These are phyloP conservation scores for Pseudotsuga menziesii DNA, from an alignment of 75 land plant species.

Conservation along the genomic window DNA sequence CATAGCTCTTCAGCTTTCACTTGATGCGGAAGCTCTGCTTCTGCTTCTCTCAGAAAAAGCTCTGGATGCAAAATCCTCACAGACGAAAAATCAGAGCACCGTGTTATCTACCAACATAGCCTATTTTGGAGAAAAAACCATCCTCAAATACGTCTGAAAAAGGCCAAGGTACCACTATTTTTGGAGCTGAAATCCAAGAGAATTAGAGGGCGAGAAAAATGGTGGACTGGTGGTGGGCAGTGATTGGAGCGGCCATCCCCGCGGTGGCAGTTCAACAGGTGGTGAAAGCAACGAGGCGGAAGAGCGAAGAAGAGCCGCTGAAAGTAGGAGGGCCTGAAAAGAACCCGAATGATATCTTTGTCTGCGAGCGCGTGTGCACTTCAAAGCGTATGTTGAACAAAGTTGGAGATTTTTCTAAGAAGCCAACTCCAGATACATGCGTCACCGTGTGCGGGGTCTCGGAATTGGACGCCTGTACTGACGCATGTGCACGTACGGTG, in stretches of 20 bases:
- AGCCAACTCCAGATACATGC: constrained; percentile 78
- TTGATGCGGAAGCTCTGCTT: no score
- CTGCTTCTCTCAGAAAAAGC: no score
- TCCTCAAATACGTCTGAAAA: no score
- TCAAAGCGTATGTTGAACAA: constrained; percentile 87
- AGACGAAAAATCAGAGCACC: no score
- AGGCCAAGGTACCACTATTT: no score
- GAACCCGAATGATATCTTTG: constrained; percentile 53
- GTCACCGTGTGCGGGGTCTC: constrained; percentile 93
- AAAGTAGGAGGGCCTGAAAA: constrained; percentile 35
- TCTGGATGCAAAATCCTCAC: no score
- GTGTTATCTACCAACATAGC: no score
- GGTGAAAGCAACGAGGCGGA: constrained; percentile 24
- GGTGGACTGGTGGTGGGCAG: constrained; percentile 88
- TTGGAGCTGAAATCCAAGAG: no score
- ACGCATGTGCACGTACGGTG: constrained; percentile 34
- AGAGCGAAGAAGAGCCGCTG: constrained; percentile 34
- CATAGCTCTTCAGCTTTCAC: no score
- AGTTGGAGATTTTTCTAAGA: constrained; percentile 90
- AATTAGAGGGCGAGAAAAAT: constrained; percentile 12
- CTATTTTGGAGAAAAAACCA: no score
- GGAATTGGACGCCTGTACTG: constrained; percentile 40
- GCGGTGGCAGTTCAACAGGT: constrained; percentile 55
- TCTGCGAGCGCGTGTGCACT: constrained; percentile 88
- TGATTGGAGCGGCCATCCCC: constrained; percentile 70